phyloP scores from a whole-genome alignment of 352 stramenopile species.

The Phytophthora pisi region DNA sequence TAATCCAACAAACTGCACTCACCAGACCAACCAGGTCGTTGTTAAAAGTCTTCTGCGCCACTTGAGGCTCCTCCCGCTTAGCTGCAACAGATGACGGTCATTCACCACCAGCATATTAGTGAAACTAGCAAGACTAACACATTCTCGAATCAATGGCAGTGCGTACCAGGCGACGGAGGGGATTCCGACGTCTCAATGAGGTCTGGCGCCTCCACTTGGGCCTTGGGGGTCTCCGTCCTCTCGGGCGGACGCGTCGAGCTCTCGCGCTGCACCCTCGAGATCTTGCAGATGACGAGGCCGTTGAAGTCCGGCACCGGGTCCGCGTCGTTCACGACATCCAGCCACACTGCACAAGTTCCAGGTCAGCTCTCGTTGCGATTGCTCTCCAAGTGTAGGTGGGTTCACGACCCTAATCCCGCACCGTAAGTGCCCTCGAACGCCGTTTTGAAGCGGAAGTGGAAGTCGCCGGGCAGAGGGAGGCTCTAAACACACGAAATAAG shows the following conservation, averaged over 20 bases:
- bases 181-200: constrained; percentile 76
- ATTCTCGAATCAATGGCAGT: neutral
- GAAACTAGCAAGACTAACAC: neutral
- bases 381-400: constrained; percentile 18
- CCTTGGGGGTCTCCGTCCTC: constrained; percentile 37
- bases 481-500: constrained; percentile 39
- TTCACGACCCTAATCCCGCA: constrained; percentile 28
- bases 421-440: constrained; percentile 87
- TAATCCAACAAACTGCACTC: constrained; percentile 5
- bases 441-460: constrained; percentile 89
- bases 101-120: neutral
- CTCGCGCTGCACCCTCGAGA: constrained; percentile 67
- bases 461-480: constrained; percentile 79
- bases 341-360: constrained; percentile 57
- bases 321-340: constrained; percentile 75
- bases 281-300: constrained; percentile 81
- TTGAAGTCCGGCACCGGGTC: constrained; percentile 84
- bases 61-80: constrained; percentile 56
- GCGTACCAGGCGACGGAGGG: constrained; percentile 32
- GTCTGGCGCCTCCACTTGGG: constrained; percentile 51
- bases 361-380: constrained; percentile 4
- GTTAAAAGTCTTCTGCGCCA: constrained; percentile 70
- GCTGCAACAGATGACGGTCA: constrained; percentile 26
- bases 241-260: constrained; percentile 49
- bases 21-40: constrained; percentile 85